Evolutionary conservation across 345 rosid species (phyloP).

Genomic region (Draba incana): DNA sequence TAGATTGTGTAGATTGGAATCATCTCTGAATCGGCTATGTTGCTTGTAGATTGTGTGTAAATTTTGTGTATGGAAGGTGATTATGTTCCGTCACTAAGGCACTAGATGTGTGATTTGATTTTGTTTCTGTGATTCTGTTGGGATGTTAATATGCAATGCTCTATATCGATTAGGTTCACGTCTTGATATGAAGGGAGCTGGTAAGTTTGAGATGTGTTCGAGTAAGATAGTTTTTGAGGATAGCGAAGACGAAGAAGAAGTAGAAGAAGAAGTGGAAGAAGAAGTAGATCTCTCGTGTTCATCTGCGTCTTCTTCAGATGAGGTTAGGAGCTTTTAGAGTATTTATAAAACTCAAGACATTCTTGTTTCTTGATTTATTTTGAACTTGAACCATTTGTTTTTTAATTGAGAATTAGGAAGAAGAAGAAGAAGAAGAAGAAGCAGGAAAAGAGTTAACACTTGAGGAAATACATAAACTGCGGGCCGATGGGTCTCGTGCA

Average conservation of each 20-base stretch:
- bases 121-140: not conserved
- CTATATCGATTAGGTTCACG: conserved; percentile 9
- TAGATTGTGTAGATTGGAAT: too few relatives aligned
- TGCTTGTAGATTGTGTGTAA: too few relatives aligned
- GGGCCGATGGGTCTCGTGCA: conserved; percentile 69
- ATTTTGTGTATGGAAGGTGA: not conserved
- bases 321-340: conserved; percentile 30
- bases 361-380: not conserved
- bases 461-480: conserved; percentile 73
- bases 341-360: not conserved
- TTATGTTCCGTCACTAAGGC: not conserved
- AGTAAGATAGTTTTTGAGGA: conserved; percentile 39
- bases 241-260: conserved; percentile 32
- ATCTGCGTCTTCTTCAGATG: conserved; percentile 41
- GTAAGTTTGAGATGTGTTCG: conserved; percentile 34
- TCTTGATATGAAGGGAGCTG: conserved; percentile 30
- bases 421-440: conserved; percentile 64
- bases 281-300: conserved; percentile 17
- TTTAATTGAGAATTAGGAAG: conserved; percentile 48
- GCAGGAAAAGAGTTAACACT: conserved; percentile 72
- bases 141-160: not conserved
- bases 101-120: not conserved
- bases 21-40: too few relatives aligned
- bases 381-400: not conserved
- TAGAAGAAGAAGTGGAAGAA: not conserved